These are phyloP conservation scores for Acanthamoeba healyi DNA, from an alignment of 208 protist species.

Conservation along the genomic window DNA sequence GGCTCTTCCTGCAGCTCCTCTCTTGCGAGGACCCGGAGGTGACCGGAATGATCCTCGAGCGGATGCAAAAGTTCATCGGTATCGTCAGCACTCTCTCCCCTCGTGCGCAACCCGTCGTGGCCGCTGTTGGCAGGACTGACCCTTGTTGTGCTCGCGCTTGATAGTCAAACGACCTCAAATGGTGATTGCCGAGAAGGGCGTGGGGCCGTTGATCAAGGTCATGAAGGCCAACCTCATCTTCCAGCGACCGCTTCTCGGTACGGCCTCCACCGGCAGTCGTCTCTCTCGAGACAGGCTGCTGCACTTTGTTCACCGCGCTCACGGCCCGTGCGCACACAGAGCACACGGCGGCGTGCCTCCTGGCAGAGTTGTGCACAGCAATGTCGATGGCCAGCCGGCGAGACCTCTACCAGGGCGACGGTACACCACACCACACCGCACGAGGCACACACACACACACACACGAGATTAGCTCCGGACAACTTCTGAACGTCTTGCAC, in stretches of 20 bases:
- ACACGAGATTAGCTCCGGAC: no score
- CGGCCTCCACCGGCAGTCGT: background rate
- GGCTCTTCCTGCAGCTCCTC: slow-evolving; percentile 48
- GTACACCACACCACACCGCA: no score
- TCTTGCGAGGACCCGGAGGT: slow-evolving; percentile 57
- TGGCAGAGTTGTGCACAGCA: slow-evolving; percentile 48
- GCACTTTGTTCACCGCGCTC: background rate
- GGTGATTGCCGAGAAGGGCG: slow-evolving; percentile 38
- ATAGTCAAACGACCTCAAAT: slow-evolving; percentile 34
- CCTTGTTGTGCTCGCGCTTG: no score
- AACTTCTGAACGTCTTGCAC: no score
- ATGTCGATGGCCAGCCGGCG: background rate
- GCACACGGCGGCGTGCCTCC: slow-evolving; percentile 33
- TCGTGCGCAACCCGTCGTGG: no score
- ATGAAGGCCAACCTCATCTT: slow-evolving; percentile 38
- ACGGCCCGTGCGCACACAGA: no score
- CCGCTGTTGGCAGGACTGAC: no score
- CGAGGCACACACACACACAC: no score
- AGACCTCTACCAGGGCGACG: background rate
- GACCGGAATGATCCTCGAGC: slow-evolving; percentile 37
- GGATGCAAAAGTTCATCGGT: slow-evolving; percentile 41
- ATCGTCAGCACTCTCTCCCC: background rate
- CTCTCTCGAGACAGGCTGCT: no score
- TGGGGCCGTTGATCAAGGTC: slow-evolving; percentile 34
- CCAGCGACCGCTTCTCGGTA: slow-evolving; percentile 48